Base-by-base conservation (phyloP, 495 filamentous ascomycete species). In the Penicillium robsamsonii region DNA sequence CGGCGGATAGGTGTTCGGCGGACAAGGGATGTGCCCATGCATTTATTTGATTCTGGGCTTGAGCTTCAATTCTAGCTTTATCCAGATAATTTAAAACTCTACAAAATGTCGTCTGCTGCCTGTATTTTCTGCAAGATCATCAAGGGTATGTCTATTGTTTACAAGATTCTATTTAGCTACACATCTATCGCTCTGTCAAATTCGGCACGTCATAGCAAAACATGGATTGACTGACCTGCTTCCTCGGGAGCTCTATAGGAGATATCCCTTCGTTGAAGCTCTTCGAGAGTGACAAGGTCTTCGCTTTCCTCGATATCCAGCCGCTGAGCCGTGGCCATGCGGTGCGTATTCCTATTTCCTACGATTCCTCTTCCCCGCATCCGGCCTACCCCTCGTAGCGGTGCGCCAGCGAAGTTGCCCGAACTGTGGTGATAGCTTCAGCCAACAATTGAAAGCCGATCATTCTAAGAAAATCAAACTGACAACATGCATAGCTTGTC, bases 81-180 rank as follows among this genome's bases (percentile, higher is more conserved):
- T n/a, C 35, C 1, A 8, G n/a, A 8, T 15, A 6, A 13, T 38
- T 37, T 38, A 38, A 38, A 17, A 7, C n/a, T 38, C 3, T 4
- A 17, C 45, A 70, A 47, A 31, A 78, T 76, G 74, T 65, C 73
- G 27, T 70, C 74, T 46, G 80, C 86, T 20, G 82, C 89, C 43
- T 98, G 94, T 66, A 92, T 97, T 71, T 98, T 98, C 79, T 98
- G 94, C 83, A 96, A 89, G 68, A 97, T 98, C 70, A 88, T 98
- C 75, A 96, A 95, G 80, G 94, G 92, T 87, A 75, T 56, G 71
- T 60, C 17, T 31, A 15, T n/a, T 8, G 13, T n/a, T 17, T 17
- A 38, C n/a, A 38, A 2, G 12, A 35, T 15, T 15, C 6, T 17
- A 11, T 11, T 17, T 42, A 43, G 25, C 25, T 17, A 5, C 12